Evolutionary conservation across 805 yeast genomes (phyloP), one percentile per base, ranked within the genome.

Genomic region (Candida ascalaphidarum): DNA sequence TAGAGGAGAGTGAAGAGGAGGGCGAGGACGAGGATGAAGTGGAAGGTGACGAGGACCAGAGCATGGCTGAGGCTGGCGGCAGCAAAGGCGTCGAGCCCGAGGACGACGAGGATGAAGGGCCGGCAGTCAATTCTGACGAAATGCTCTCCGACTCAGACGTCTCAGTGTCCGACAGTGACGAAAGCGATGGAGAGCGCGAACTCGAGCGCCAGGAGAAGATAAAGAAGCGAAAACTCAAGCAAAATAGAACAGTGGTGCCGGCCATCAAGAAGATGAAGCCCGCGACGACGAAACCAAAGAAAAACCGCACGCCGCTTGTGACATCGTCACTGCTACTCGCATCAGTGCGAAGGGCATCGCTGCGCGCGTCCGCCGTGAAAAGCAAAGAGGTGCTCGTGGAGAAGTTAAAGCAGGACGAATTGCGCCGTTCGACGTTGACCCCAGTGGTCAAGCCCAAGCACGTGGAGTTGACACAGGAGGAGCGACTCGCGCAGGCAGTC

Each of bases 351-450:
- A 64, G 95, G 43, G 71, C 80, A 1, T 82, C 95, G 0, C 71
- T 84, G 11, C 72, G 98, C 48, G 59, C 73, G 7, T 69, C 94
- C 0, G 92, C 94, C 0, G 69, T 83, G 4, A 76, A 77, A 40
- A 84, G 75, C 48, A 84, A 83, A 43, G 61, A 82, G 37, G 82
- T 77, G n/a, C 73, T 83, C 12, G 77, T 80, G 22, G 74, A 81
- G 46, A 77, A 77, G 41, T 58, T 89, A 39, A 68, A 77, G 32
- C 75, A 71, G 41, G 77, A 74, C 35, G 92, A 82, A 52, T 68
- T 68, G 32, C 66, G 80, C 43, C 58, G 74, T 33, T 53, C 71
- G 63, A 48, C 58, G 58, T 42, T 48, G 43, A 40, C 65, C 25
- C 74, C 68, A 0, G 58, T 65, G 4, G 50, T 55, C 1, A 50